phyloP scores from a whole-genome alignment of 129 eudicot genomes.

The Centaurea solstitialis region DNA sequence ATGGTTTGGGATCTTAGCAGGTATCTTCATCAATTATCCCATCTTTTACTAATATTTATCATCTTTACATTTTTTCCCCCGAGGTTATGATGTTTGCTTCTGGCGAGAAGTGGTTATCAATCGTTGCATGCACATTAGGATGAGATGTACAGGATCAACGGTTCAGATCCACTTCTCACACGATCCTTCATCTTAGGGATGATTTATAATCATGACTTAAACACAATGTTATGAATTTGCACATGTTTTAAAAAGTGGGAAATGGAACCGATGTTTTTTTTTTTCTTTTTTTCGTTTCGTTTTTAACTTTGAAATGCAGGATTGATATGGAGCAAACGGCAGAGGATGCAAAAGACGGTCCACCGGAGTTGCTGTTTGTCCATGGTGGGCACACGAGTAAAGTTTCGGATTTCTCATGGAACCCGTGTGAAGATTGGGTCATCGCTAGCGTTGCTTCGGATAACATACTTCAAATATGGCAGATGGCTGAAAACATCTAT shows the following conservation, averaged over 20 bases:
- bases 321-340: conserved; percentile 66
- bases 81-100: not conserved
- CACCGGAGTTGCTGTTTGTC: conserved; percentile 72
- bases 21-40: conserved; percentile 24
- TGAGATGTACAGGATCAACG: too few relatives aligned
- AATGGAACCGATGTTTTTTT: not conserved
- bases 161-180: too few relatives aligned
- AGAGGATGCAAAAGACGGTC: conserved; percentile 84
- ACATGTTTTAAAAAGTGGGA: not conserved
- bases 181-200: too few relatives aligned
- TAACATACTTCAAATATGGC: conserved; percentile 77
- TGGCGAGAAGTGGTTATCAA: too few relatives aligned
- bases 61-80: not conserved
- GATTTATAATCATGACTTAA: not conserved
- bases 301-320: conserved; percentile 21
- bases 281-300: not conserved
- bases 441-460: conserved; percentile 76
- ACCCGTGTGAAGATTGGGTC: conserved; percentile 83
- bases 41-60: not conserved
- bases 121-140: too few relatives aligned
- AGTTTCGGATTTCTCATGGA: conserved; percentile 80
- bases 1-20: conserved; percentile 81
- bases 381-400: conserved; percentile 84
- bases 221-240: not conserved
- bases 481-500: conserved; percentile 82